Base-by-base conservation (phyloP, 345 rosid species). In the Sonneratia alba region DNA sequence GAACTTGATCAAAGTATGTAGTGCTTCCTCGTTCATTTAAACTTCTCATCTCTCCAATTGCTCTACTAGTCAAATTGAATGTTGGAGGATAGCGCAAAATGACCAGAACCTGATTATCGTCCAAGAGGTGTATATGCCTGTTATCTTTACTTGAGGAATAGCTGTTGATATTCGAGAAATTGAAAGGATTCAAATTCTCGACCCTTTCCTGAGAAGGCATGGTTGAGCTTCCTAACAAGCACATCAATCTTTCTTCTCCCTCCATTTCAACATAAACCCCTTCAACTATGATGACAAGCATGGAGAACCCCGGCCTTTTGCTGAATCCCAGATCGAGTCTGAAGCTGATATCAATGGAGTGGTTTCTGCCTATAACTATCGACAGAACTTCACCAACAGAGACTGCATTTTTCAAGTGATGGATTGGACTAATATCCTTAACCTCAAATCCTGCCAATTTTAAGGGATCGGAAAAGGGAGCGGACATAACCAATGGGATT, bases 31-130 rank as follows among this genome's bases (percentile, higher is more conserved):
- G 24, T 67, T 67, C 70, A 67, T 40, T 21, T 2, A 67, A 43
- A 38, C 70, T 67, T 22, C 32, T 42, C 70, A 67, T 38, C 42
- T 67, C 53, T 18, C 70, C 70, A 38, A 42, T 43, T 40, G 70
- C 70, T 38, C 70, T 6, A 67, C 70, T 38, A 19, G 70, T 67
- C 53, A 67, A 67, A 42, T 10, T 67, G 53, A 67, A 67, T 18
- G n/a, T 67, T 8, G n/a, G 49, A 67, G 70, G 70, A 43, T 67
- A 42, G 18, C 27, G 48, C 10, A 67, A 16, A 21, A 67, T 38
- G 14, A 67, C 51, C 21, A 67, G 24, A 21, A 67, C 53, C 1
- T 12, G 51, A 67, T 67, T 16, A 40, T 67, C 53, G 5, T 19
- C 11, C 10, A 16, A 51, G 51, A 3, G 40, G 6, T 11, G 53